Evolutionary conservation across 805 yeast genomes (phyloP), one percentile per base, ranked within the genome.

Genomic region (Wickerhamiella sorbophila): DNA sequence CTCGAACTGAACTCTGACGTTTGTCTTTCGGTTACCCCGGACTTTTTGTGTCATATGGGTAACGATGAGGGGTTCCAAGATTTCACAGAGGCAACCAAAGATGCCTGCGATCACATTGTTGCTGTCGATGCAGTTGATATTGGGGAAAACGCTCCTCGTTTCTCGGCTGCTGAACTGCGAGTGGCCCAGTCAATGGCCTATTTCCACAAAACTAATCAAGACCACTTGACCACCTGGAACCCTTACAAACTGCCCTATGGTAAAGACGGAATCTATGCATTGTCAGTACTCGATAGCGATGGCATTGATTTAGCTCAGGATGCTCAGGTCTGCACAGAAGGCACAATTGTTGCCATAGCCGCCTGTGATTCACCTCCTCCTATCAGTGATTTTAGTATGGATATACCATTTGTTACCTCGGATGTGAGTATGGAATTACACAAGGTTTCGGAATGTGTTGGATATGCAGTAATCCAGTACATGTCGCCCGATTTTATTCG

Each of bases 401-500:
- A 26, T 3, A 35, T 32, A 9, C 38, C 38, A 15, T 6, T 45
- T 1, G 5, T 45, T 16, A 8, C 33, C 10, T 46, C 44, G 8
- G 36, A 14, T 1, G 42, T 35, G 1, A 33, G 46, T 1, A 32
- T 38, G 31, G 29, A 36, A 4, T 12, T 51, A 10, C 43, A 48
- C n/a, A 40, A 43, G 9, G 42, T 44, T 1, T 22, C 57, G 12
- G 43, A 50, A 2, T 75, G 70, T 46, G 48, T 66, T 16, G 78
- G 82, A 0, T 57, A 79, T 27, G 75, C 72, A 1, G 62, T 83
- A 38, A 65, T 84, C 0, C 95, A 85, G 53, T 79, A 88, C 1
- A 59, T 83, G 10, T 70, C 77, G 48, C 52, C 59, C 1, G 52
- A 61, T 8, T 47, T 61, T 14, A 51, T 81, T 35, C 75, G 79